Conservation (phyloP, 208 protist genomes). For the Crithidia sp. region DNA sequence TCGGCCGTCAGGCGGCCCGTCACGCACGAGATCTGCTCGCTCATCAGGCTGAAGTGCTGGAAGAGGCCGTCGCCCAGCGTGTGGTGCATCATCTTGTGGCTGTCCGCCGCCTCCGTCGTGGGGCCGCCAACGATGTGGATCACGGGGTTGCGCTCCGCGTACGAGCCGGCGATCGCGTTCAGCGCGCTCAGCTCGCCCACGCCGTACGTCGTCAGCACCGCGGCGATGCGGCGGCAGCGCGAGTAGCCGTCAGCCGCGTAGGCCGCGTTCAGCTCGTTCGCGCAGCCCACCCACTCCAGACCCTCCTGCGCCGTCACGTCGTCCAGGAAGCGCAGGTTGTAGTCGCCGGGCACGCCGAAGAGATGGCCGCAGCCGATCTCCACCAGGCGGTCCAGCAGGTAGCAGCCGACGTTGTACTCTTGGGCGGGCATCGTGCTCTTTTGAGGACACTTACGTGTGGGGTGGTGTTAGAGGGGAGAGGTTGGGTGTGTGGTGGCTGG, state of each 20-base stretch:
- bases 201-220: constrained; percentile 57
- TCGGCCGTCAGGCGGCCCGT: background rate
- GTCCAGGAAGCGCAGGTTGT: constrained; percentile 59
- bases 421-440: constrained; percentile 30
- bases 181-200: constrained; percentile 57
- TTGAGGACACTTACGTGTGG: background rate
- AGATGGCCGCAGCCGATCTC: constrained; percentile 41
- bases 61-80: constrained; percentile 37
- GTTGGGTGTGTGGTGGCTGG: background rate
- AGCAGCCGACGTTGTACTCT: constrained; percentile 53
- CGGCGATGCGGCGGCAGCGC: constrained; percentile 50
- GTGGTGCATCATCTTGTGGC: constrained; percentile 39
- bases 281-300: constrained; percentile 54
- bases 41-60: too few relatives aligned
- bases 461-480: background rate
- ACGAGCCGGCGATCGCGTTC: constrained; percentile 46
- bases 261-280: constrained; percentile 62
- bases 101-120: constrained; percentile 19
- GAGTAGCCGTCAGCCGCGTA: constrained; percentile 57
- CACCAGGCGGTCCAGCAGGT: constrained; percentile 47
- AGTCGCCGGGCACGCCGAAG: constrained; percentile 59
- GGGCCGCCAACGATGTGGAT: constrained; percentile 52
- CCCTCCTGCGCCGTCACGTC: constrained; percentile 36
- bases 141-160: constrained; percentile 40
- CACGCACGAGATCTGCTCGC: constrained; percentile 21